Evolutionary conservation across 495 filamentous ascomycete genomes (phyloP).

Genomic region (Aspergillus nidulans): DNA sequence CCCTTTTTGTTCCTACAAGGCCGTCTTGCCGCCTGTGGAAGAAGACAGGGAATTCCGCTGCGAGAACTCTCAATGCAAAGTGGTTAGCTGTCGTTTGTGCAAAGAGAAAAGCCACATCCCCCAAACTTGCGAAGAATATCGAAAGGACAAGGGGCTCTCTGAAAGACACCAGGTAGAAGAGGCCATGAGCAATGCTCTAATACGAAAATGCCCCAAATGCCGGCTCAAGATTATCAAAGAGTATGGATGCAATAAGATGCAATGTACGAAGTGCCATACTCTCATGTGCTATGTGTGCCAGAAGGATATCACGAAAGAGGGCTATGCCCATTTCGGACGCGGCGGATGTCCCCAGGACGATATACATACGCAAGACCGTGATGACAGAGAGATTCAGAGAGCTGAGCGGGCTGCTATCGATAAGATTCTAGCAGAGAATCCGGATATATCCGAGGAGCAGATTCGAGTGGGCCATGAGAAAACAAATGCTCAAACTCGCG

Average conservation of each 20-base stretch:
- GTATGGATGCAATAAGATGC: conserved; percentile 81
- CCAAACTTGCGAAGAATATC: conserved; percentile 63
- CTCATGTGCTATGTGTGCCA: conserved; percentile 68
- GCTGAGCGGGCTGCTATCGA: conserved; percentile 59
- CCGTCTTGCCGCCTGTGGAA: conserved; percentile 62
- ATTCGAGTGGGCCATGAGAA: conserved; percentile 12
- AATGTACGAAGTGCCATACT: conserved; percentile 57
- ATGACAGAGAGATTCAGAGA: conserved; percentile 59
- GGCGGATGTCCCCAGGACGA: conserved; percentile 61
- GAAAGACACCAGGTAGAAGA: conserved; percentile 70
- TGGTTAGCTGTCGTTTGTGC: conserved; percentile 70
- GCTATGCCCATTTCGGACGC: conserved; percentile 24
- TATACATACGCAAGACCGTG: conserved; percentile 44
- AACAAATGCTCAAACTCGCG: not conserved
- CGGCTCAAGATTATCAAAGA: conserved; percentile 62
- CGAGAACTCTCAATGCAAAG: conserved; percentile 58
- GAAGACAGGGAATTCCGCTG: conserved; percentile 73
- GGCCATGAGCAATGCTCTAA: conserved; percentile 74
- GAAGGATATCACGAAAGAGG: conserved; percentile 31
- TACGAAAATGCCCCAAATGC: conserved; percentile 62
- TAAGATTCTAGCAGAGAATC: conserved; percentile 19
- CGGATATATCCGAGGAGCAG: conserved; percentile 18
- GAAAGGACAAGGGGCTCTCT: conserved; percentile 53
- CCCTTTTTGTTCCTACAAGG: conserved; percentile 80
- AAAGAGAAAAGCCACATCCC: conserved; percentile 70